Evolutionary conservation across 2,329 filamentous ascomycete species (phyloP), one percentile per base, ranked within the genome.

Genomic region (Phyllosticta citriasiana): DNA sequence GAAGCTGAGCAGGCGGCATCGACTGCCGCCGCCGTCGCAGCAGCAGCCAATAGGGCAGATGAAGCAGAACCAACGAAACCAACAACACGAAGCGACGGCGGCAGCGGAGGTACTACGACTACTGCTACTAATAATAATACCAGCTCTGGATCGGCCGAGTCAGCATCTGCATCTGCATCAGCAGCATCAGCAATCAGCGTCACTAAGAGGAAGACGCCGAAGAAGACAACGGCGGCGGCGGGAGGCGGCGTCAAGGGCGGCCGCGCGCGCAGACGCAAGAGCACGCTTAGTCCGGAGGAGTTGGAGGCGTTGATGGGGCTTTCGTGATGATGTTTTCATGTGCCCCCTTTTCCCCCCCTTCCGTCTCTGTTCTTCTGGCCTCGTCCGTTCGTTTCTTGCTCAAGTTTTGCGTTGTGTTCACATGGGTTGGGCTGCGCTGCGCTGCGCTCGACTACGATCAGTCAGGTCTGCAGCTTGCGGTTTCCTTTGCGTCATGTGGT

Each of bases 251-350:
- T 81, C 76, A 70, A 78, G 72, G 67, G 84, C 70, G 67, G 84
- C 70, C 72, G 86, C 77, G 76, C 84, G 2, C 86, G 81, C 63
- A 78, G 88, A 69, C 80, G 88, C 69, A 81, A 89, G 71, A 91
- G 87, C 68, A 92, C 88, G 22, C 76, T 93, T 33, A 91, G 83
- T 67, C 85, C 87, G 2, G 87, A 87, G 79, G 89, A 93, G 73
- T 74, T 92, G 69, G 82, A 88, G 74, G 71, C 68, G 33, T 65
- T 75, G 51, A 62, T 76, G 56, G 68, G 70, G 7, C 66, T 70
- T 58, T 56, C 30, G 19, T 33, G 14, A 26, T 30, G 27, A 30
- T 30, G 27, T 27, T 4, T 27, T 4, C 26, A 30, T 30, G 27
- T 8, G 9, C 1, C 6, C 27, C 4, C 9, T 30, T 30, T 30